Evolutionary conservation across 2,329 filamentous ascomycete genomes (phyloP).

Genomic region (Ramichloridium luteum): DNA sequence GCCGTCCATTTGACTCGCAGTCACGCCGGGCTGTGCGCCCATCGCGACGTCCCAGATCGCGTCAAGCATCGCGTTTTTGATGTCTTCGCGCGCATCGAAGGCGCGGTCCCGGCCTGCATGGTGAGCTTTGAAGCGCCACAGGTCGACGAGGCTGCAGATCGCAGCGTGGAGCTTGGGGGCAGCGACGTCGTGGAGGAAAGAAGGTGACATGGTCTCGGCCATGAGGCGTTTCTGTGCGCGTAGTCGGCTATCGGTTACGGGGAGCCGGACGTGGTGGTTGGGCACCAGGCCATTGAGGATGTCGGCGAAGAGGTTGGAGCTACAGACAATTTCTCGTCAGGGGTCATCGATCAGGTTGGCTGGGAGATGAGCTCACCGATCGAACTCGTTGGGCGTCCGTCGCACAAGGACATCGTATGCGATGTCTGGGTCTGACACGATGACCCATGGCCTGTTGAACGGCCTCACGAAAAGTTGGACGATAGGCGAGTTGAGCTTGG

Average conservation of each 20-base stretch:
- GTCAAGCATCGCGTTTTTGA: slow-evolving; percentile 27
- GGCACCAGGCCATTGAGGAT: slow-evolving; percentile 17
- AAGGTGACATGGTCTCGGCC: slow-evolving; percentile 19
- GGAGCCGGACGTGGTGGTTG: slow-evolving; percentile 16
- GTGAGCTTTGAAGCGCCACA: slow-evolving; percentile 23
- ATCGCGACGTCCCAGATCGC: slow-evolving; percentile 29
- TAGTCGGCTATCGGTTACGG: slow-evolving; percentile 15
- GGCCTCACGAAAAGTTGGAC: slow-evolving; percentile 38
- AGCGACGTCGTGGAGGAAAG: slow-evolving; percentile 20
- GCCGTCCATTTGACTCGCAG: slow-evolving; percentile 4
- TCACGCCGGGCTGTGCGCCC: slow-evolving; percentile 25
- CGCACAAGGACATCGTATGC: slow-evolving; percentile 35
- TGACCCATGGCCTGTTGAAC: slow-evolving; percentile 31
- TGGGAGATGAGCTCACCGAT: too few relatives aligned
- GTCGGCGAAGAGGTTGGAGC: slow-evolving; percentile 24
- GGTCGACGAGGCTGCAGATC: slow-evolving; percentile 15
- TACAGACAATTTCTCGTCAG: too few relatives aligned
- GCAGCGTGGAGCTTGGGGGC: slow-evolving; percentile 19
- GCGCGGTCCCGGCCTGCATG: slow-evolving; percentile 21
- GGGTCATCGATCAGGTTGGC: too few relatives aligned
- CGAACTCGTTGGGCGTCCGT: slow-evolving; percentile 34
- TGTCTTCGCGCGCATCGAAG: slow-evolving; percentile 26
- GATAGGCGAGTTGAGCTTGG: slow-evolving; percentile 27
- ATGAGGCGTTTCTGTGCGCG: slow-evolving; percentile 18
- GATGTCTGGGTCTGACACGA: slow-evolving; percentile 34